These are phyloP conservation scores for Berberis vulgaris DNA, from an alignment of 164 flowering plant species.

Conservation along the genomic window DNA sequence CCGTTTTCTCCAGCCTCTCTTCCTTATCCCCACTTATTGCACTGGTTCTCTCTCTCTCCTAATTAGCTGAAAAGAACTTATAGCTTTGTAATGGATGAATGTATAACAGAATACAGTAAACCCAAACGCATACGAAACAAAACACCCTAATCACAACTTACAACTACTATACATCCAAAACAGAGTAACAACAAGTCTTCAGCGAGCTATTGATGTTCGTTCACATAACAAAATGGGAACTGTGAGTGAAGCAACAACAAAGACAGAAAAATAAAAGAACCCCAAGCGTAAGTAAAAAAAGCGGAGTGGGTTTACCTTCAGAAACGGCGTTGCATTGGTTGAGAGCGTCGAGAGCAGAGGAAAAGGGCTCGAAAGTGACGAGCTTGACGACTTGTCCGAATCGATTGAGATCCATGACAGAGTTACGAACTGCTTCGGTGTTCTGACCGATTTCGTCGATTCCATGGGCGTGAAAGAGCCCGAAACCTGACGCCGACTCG, in stretches of 20 bases:
- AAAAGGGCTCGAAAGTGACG: conserved; percentile 62
- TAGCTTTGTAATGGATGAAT: too few species aligned
- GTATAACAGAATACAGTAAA: too few species aligned
- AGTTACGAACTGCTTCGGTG: conserved; percentile 72
- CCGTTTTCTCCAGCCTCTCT: too few species aligned
- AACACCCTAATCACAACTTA: too few species aligned
- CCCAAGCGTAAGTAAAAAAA: not conserved
- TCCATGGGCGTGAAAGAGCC: conserved; percentile 60
- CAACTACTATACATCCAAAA: not conserved
- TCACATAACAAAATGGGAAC: too few species aligned
- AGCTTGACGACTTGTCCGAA: conserved; percentile 90
- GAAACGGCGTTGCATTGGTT: conserved; percentile 81
- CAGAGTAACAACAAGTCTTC: not conserved
- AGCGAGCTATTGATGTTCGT: not conserved
- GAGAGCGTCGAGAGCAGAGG: conserved; percentile 86
- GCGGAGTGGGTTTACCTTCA: conserved; percentile 43
- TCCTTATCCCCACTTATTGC: too few species aligned
- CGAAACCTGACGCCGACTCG: conserved; percentile 75
- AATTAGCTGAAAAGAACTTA: too few species aligned
- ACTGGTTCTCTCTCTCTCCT: too few species aligned
- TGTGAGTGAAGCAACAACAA: not conserved
- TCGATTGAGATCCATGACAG: conserved; percentile 64
- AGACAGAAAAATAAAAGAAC: not conserved
- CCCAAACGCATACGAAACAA: too few species aligned
- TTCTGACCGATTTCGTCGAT: conserved; percentile 87